A percentile compares a stretch with the other conserved stretches of the same genome.
Conservation (phyloP, 139 green algal genomes). For the Chlorella sp. region DNA sequence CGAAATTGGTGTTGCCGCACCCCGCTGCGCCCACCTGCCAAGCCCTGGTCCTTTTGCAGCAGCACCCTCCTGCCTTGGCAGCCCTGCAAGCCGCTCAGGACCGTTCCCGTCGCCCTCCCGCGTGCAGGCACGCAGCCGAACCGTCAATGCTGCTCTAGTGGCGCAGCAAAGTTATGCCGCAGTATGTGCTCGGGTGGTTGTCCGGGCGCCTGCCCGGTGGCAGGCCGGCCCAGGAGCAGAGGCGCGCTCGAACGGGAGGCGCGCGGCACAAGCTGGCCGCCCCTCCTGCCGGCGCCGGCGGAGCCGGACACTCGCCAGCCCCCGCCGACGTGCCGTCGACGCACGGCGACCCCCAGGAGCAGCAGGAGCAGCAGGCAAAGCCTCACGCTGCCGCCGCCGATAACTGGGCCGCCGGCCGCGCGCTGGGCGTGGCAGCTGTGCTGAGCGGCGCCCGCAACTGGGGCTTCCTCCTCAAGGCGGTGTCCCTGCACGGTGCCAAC, state of each 20-base stretch:
- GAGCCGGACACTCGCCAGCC: neutral
- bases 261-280: constrained; percentile 3
- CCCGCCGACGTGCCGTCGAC: too few species aligned
- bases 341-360: neutral
- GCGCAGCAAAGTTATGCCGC: neutral
- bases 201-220: neutral
- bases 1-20: too few species aligned
- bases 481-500: constrained; percentile 16
- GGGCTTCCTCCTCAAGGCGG: constrained; percentile 24
- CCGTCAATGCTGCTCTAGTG: neutral
- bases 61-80: neutral
- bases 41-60: neutral
- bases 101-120: neutral
- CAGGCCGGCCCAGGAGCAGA: neutral
- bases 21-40: too few species aligned
- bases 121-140: neutral
- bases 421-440: constrained; percentile 11
- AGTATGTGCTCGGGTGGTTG: constrained; percentile 3
- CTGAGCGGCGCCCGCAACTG: constrained; percentile 22
- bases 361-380: neutral
- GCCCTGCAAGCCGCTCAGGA: neutral
- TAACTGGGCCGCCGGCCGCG: neutral
- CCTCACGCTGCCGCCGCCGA: neutral
- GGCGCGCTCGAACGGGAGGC: neutral
- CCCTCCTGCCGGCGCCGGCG: neutral